Percentiles rank a stretch among this genome's conserved stretches.
Conservation (phyloP, 169 alveolate genomes). For the Eimeria acervulina region DNA sequence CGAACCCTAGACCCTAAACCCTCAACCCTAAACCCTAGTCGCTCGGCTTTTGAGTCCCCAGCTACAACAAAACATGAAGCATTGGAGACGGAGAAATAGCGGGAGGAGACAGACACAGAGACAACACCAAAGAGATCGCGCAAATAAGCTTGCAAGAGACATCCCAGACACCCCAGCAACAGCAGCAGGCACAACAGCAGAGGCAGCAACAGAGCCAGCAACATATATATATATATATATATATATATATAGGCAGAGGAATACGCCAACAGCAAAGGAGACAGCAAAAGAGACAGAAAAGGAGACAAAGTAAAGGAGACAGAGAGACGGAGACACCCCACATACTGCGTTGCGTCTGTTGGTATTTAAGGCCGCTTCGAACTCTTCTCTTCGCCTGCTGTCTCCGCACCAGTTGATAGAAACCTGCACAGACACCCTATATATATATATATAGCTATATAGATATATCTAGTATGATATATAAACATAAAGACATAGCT, state of each 20-base stretch:
- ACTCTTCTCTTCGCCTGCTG: neutral
- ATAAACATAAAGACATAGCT: neutral
- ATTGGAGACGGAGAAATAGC: neutral
- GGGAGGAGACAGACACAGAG: neutral
- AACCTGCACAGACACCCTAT: neutral
- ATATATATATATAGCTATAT: neutral
- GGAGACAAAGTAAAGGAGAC: neutral
- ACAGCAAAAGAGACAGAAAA: neutral
- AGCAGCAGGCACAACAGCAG: neutral
- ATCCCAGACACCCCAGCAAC: too few relatives aligned
- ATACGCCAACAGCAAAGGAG: neutral
- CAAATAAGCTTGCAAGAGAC: too few relatives aligned
- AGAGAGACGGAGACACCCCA: neutral
- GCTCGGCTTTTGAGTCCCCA: neutral
- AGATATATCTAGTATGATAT: neutral
- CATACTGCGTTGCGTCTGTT: slow-evolving; percentile 34
- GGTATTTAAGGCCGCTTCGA: neutral
- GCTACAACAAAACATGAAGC: neutral
- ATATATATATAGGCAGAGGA: too few relatives aligned
- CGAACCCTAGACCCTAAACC: neutral
- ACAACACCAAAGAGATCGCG: too few relatives aligned
- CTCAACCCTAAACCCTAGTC: neutral
- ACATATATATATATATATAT: too few relatives aligned
- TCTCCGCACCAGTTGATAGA: neutral
- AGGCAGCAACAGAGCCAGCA: neutral